Evolutionary conservation across 495 filamentous ascomycete species (phyloP).

Genomic region (Penicillium paradoxum): DNA sequence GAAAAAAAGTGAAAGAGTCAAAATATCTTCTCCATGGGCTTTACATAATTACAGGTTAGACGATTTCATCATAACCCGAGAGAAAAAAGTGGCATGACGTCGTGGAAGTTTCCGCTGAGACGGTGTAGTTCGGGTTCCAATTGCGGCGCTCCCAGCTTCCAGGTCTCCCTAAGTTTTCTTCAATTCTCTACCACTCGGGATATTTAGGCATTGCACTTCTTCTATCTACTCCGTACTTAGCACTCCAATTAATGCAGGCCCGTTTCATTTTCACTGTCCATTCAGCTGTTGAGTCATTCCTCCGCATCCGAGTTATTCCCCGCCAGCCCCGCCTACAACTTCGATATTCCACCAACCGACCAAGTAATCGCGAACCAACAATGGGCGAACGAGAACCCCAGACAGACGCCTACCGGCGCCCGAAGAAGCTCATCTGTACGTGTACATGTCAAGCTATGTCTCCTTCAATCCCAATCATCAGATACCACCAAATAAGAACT

Average conservation of each 20-base stretch:
- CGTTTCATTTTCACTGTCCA: neutral
- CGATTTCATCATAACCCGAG: neutral
- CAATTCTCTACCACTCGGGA: neutral
- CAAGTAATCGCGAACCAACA: neutral
- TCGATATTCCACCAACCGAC: conserved; percentile 6
- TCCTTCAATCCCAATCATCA: neutral
- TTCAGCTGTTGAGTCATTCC: conserved; percentile 17
- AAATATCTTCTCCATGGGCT: neutral
- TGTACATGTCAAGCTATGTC: neutral
- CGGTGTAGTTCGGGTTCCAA: neutral
- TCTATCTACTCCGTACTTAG: neutral
- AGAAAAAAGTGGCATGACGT: conserved; percentile 7
- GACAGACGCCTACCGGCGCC: conserved; percentile 20
- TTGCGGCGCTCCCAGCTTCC: neutral
- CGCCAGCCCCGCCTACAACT: conserved; percentile 15
- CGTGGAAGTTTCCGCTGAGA: neutral
- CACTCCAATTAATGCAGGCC: neutral
- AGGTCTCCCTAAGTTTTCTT: neutral
- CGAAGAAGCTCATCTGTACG: conserved; percentile 47
- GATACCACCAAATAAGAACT: neutral
- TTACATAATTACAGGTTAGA: too few relatives aligned
- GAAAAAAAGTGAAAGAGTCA: conserved; percentile 26
- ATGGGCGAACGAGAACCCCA: conserved; percentile 14
- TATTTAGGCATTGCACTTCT: neutral
- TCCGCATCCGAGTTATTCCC: conserved; percentile 14